phyloP scores from a whole-genome alignment of 192 early-diverging fungal genomes.

The Backusella westeae region DNA sequence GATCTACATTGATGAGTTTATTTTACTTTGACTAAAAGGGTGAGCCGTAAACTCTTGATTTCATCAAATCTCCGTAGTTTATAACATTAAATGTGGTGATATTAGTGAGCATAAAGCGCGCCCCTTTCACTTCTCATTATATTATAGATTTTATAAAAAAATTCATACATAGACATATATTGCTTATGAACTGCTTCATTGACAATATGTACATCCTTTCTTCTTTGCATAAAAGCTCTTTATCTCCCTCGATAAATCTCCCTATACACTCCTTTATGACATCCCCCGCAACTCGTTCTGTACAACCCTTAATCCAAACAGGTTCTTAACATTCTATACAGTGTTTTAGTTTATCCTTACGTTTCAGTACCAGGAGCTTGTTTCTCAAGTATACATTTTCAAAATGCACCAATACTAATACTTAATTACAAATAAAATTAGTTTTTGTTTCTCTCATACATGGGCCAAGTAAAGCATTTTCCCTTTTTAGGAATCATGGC shows the following conservation, averaged over 20 bases:
- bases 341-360: not conserved
- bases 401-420: too few species aligned
- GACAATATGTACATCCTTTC: not conserved
- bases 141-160: not conserved
- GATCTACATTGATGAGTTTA: not conserved
- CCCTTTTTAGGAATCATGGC: too few species aligned
- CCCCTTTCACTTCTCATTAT: not conserved
- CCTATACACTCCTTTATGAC: not conserved
- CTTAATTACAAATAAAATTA: too few species aligned
- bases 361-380: too few species aligned
- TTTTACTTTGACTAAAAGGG: not conserved
- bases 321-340: not conserved
- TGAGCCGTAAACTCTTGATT: too few species aligned
- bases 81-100: not conserved
- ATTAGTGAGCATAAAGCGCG: not conserved
- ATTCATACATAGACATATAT: constrained; percentile 2
- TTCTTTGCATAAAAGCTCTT: not conserved
- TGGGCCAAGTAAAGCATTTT: too few species aligned
- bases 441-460: too few species aligned
- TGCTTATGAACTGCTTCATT: not conserved
- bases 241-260: not conserved
- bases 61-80: not conserved
- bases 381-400: too few species aligned
- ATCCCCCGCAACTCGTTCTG: not conserved
- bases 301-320: not conserved